phyloP scores from a whole-genome alignment of 306 rosid genomes.

The Astragalus glycyphyllos region DNA sequence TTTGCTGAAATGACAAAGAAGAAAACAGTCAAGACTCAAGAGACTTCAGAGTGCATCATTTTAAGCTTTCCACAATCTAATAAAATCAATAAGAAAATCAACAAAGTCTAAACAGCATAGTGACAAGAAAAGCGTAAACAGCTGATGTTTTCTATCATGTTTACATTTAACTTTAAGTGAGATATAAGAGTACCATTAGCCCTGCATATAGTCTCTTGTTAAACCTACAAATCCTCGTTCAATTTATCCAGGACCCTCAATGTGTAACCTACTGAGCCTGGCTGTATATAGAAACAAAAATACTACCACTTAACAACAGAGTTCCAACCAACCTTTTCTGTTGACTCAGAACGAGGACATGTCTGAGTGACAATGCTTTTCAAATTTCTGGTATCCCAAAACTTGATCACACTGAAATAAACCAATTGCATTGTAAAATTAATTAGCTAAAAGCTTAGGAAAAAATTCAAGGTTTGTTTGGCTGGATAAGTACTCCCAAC shows the following conservation, averaged over 20 bases:
- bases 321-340: conserved; percentile 68
- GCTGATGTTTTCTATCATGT: conserved; percentile 1
- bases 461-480: conserved; percentile 1
- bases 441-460: conserved; percentile 11
- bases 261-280: conserved; percentile 24
- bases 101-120: background rate
- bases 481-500: conserved; percentile 17
- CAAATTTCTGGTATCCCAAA: conserved; percentile 92
- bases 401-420: conserved; percentile 76
- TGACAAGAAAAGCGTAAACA: conserved; percentile 20
- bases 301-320: conserved; percentile 5
- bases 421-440: conserved; percentile 26
- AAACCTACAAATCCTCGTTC: background rate
- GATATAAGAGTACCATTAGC: background rate
- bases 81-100: conserved; percentile 11
- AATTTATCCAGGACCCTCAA: conserved; percentile 14
- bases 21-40: conserved; percentile 30
- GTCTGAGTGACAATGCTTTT: conserved; percentile 64
- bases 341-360: conserved; percentile 57
- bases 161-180: conserved; percentile 21
- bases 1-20: conserved; percentile 60
- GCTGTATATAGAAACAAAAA: conserved; percentile 28
- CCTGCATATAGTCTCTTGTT: conserved; percentile 12
- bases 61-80: conserved; percentile 23
- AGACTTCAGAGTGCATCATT: background rate